Evolutionary conservation across 2,329 filamentous ascomycete genomes (phyloP).

Genomic region (Paracamarosporium sp.): DNA sequence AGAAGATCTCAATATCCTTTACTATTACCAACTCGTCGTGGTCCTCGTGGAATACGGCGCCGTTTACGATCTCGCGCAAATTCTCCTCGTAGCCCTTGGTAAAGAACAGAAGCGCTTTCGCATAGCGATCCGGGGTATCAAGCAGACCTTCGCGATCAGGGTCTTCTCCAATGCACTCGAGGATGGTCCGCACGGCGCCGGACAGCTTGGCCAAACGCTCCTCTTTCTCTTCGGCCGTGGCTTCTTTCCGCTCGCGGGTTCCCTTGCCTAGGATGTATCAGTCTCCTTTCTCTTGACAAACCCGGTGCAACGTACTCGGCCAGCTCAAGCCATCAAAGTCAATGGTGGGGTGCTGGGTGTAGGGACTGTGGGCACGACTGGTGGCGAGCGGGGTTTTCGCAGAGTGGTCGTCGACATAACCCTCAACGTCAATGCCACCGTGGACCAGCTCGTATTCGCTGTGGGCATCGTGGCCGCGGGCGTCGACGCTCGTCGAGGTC

Average conservation of each 20-base stretch:
- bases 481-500: conserved; percentile 21
- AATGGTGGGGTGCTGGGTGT: conserved; percentile 58
- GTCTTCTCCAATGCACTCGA: conserved; percentile 72
- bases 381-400: conserved; percentile 60
- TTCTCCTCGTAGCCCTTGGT: conserved; percentile 98
- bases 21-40: conserved; percentile 98
- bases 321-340: conserved; percentile 64
- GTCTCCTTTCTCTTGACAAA: background rate
- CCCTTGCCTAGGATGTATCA: conserved; percentile 59
- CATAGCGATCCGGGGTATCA: conserved; percentile 83
- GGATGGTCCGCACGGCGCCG: conserved; percentile 67
- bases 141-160: conserved; percentile 68
- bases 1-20: conserved; percentile 95
- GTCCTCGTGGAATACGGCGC: conserved; percentile 93
- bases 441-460: conserved; percentile 26
- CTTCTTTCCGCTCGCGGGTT: conserved; percentile 67
- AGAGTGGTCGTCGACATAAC: conserved; percentile 59
- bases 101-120: conserved; percentile 93
- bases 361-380: conserved; percentile 59
- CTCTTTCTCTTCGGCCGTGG: conserved; percentile 64
- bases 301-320: conserved; percentile 51
- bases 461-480: conserved; percentile 20
- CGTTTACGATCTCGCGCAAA: conserved; percentile 87
- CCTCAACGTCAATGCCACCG: conserved; percentile 52
- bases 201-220: conserved; percentile 66